Base-by-base conservation (phyloP, 2,329 filamentous ascomycete species). In the Microdochium paspali region DNA sequence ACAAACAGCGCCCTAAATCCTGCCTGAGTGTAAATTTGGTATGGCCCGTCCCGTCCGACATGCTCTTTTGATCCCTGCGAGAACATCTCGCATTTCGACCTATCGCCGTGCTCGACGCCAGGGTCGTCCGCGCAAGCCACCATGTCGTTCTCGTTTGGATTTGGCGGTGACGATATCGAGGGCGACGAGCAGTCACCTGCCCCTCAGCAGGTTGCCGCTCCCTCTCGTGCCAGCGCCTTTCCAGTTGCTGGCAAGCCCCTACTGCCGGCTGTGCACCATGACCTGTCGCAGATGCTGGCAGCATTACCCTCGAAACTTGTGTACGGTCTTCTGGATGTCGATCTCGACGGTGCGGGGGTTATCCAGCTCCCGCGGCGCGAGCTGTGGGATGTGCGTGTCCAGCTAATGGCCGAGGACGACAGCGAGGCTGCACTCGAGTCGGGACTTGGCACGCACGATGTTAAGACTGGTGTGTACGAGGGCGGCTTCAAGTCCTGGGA, bases 401-500 rank as follows among this genome's bases (percentile, higher is more conserved):
- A 93, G 68, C 70, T 93, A 49, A 90, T 91, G 82, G 85, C 85
- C 23, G 80, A 84, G 61, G 80, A 80, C 32, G 79, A 77, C 35
- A 69, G 67, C 44, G 60, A 61, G 31, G 59, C 62, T 24, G 64
- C 65, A 39, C 50, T 58, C 49, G 59, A 65, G 23, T 60, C 75
- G 24, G 74, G 76, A 1, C 69, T 88, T 30, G 82, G 80, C 32
- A 73, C 76, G 51, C 81, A 86, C 53, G 87, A 93, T 64, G 82
- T 93, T 53, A 85, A 82, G 63, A 86, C 85, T 47, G 87, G 87
- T 46, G 79, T 91, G 50, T 93, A 93, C 65, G 87, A 93, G 66
- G 87, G 87, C 48, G 87, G 87, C 23, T 90, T 91, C 70, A 93
- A 93, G 70, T 90, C 85, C 58, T 93, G 87, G 87, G 87, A 93